phyloP scores from a whole-genome alignment of 306 rosid species.

The Cucurbita pepo region DNA sequence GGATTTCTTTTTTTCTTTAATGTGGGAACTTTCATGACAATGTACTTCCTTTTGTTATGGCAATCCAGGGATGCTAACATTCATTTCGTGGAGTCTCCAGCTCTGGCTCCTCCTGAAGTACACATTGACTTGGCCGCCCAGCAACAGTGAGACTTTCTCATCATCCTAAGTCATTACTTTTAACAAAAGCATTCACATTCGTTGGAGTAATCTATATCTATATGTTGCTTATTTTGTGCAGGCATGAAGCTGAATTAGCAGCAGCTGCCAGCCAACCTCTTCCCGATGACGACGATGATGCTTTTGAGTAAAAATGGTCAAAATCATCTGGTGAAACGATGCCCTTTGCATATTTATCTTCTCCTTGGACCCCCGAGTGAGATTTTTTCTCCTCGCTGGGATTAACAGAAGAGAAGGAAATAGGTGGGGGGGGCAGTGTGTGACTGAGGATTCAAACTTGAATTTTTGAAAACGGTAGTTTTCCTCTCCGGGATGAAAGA shows the following conservation, averaged over 20 bases:
- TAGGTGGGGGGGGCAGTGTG: not conserved
- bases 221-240: not conserved
- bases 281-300: conserved; percentile 58
- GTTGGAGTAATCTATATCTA: not conserved
- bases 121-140: conserved; percentile 43
- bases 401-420: not conserved
- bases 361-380: not conserved
- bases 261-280: conserved; percentile 51
- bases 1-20: not conserved
- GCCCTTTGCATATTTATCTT: not conserved
- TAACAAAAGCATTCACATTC: not conserved
- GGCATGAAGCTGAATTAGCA: conserved; percentile 41
- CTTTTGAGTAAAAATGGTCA: conserved; percentile 5
- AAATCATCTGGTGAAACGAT: not conserved
- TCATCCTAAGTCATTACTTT: not conserved
- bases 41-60: not conserved
- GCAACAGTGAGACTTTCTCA: conserved; percentile 7
- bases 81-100: conserved; percentile 74
- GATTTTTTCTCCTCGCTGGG: not conserved
- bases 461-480: not conserved
- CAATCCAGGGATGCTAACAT: conserved; percentile 31
- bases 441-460: not conserved
- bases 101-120: conserved; percentile 75
- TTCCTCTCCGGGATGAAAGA: not conserved
- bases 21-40: not conserved